phyloP scores from a whole-genome alignment of 2,329 filamentous ascomycete species.

The Fusarium coffeatum region DNA sequence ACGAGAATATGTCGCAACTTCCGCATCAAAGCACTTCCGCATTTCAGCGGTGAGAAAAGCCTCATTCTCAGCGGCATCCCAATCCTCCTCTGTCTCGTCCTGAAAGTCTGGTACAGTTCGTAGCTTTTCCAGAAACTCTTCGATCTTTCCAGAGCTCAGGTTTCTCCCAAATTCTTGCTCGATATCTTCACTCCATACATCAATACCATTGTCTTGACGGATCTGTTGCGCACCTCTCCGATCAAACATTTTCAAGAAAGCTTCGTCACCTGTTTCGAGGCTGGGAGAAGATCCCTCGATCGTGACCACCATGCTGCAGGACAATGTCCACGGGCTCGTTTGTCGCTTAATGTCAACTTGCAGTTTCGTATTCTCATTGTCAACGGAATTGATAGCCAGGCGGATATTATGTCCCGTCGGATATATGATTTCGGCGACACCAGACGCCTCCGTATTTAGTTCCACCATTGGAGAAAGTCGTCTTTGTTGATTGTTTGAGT shows the following conservation, averaged over 20 bases:
- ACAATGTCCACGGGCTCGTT: neutral
- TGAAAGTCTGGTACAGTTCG: neutral
- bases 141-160: neutral
- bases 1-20: constrained; percentile 32
- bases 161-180: neutral
- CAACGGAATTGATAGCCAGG: no score
- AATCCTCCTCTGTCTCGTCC: constrained; percentile 19
- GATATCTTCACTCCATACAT: constrained; percentile 9
- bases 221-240: constrained; percentile 32
- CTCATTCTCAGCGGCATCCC: constrained; percentile 35
- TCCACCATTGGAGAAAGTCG: no score
- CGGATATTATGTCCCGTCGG: no score
- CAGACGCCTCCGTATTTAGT: no score
- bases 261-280: no score
- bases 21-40: constrained; percentile 15
- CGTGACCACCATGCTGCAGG: neutral
- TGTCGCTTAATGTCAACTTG: no score
- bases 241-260: constrained; percentile 44
- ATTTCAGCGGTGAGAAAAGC: constrained; percentile 23
- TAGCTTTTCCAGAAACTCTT: neutral
- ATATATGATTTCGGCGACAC: no score
- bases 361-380: no score
- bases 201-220: constrained; percentile 22
- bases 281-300: no score
- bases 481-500: no score